Evolutionary conservation across 2,329 filamentous ascomycete genomes (phyloP), one percentile per base, ranked within the genome.

Genomic region (Penicillium sclerotigenum): DNA sequence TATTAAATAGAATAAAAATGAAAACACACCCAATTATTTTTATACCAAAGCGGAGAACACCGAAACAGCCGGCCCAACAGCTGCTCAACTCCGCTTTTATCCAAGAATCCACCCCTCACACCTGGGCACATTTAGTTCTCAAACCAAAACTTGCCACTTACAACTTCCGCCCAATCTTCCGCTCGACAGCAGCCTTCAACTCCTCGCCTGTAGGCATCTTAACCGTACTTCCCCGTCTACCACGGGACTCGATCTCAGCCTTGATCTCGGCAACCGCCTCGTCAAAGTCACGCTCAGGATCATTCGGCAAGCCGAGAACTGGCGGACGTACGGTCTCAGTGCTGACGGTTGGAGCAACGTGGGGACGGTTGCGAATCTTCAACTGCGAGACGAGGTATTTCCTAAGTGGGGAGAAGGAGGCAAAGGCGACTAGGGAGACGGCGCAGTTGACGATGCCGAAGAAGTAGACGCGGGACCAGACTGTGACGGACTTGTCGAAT

Each of bases 381-480:
- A 90, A 74, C 56, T 77, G 74, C 65, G 81, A 79, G 57, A 79
- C 78, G 0, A 91, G 76, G 62, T 66, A 72, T 5, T 77, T 73
- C 72, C 92, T 95, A 2, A 84, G 88, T 0, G 91, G 90, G 1
- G 89, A 55, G 47, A 55, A 55, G 20, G 53, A 90, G 38, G 86
- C 83, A 69, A 97, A 96, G 77, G 96, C 88, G 8, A 79, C 83
- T 54, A 92, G 83, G 18, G 86, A 84, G 0, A 76, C 71, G 10
- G 79, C 74, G 1, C 88, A 88, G 62, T 86, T 87, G 59, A 92
- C 69, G 52, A 94, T 79, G 31, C 84, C 86, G 74, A 95, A 99
- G 77, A 91, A 97, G 76, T 96, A 94, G 34, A 97, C 89, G 40
- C 89, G 85, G 0, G 84, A 77, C 94, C 94, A 99, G 56, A 90